These are phyloP conservation scores for Chrysophaeum taylorii DNA, from an alignment of 352 stramenopile genomes.

Conservation along the genomic window DNA sequence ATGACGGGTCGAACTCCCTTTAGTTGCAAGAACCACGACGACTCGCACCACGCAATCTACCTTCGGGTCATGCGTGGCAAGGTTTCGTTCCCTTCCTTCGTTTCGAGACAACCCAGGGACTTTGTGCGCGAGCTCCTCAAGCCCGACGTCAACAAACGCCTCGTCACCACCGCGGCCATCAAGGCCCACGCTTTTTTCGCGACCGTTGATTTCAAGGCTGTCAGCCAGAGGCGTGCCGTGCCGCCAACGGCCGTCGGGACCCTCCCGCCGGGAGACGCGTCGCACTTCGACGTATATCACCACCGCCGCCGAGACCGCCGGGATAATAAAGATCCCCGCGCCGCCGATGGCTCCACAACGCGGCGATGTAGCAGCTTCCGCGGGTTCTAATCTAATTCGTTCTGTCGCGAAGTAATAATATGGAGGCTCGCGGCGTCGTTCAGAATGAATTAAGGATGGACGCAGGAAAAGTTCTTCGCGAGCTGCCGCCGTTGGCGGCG, in stretches of 20 bases:
- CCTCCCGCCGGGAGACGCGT: background rate
- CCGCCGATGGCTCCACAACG: too few relatives aligned
- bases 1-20: slow-evolving; percentile 21
- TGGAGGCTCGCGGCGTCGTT: too few relatives aligned
- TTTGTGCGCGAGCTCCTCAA: slow-evolving; percentile 9
- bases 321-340: too few relatives aligned
- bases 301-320: too few relatives aligned
- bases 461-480: too few relatives aligned
- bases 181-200: slow-evolving; percentile 15
- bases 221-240: background rate
- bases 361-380: too few relatives aligned
- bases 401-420: too few relatives aligned
- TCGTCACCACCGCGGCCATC: slow-evolving; percentile 10
- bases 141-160: slow-evolving; percentile 3
- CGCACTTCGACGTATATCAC: background rate
- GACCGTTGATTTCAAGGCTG: slow-evolving; percentile 6
- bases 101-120: background rate
- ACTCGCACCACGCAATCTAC: slow-evolving; percentile 22
- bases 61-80: slow-evolving; percentile 20
- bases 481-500: background rate
- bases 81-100: slow-evolving; percentile 21
- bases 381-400: too few relatives aligned
- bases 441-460: too few relatives aligned
- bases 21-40: slow-evolving; percentile 17
- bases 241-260: background rate